Percentiles rank a stretch among this genome's conserved stretches.
Evolutionary conservation across 495 filamentous ascomycete genomes (phyloP).

Genomic region (Penicillium bialowiezense): DNA sequence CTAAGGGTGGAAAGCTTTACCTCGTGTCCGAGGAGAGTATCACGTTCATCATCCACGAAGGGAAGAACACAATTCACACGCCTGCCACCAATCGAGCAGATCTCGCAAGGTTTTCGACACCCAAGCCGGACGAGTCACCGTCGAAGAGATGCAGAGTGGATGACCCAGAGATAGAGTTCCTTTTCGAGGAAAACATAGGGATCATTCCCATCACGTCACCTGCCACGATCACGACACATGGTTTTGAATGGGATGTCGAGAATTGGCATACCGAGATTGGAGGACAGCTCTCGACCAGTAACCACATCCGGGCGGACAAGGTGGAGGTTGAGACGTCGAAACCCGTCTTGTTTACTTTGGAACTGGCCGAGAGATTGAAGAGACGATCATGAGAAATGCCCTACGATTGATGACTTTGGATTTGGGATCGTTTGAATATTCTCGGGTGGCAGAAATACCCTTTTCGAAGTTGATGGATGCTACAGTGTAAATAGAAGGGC

Average conservation of each 20-base stretch:
- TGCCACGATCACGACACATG: constrained; percentile 68
- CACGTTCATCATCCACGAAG: constrained; percentile 70
- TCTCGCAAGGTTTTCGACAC: not conserved
- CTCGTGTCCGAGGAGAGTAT: constrained; percentile 76
- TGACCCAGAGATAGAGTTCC: constrained; percentile 4
- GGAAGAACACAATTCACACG: constrained; percentile 66
- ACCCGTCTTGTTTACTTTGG: constrained; percentile 82
- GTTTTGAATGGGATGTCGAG: constrained; percentile 86
- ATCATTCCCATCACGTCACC: constrained; percentile 79
- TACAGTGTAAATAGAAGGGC: too few species aligned
- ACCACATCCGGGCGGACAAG: constrained; percentile 62
- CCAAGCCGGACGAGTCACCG: not conserved
- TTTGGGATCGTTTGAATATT: too few species aligned
- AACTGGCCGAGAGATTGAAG: constrained; percentile 52
- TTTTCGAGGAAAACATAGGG: constrained; percentile 67
- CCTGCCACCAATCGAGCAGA: constrained; percentile 38
- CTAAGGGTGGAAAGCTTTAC: constrained; percentile 48
- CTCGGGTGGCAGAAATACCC: too few species aligned
- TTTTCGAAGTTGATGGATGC: too few species aligned
- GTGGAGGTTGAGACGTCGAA: constrained; percentile 64
- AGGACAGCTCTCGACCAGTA: constrained; percentile 86
- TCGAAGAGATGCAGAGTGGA: constrained; percentile 6
- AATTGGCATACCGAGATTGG: constrained; percentile 82
- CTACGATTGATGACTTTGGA: too few species aligned
- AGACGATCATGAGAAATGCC: constrained; percentile 14